These are phyloP conservation scores for Vaccinium macrocarpon DNA, from an alignment of 148 eudicot genomes.

Conservation along the genomic window DNA sequence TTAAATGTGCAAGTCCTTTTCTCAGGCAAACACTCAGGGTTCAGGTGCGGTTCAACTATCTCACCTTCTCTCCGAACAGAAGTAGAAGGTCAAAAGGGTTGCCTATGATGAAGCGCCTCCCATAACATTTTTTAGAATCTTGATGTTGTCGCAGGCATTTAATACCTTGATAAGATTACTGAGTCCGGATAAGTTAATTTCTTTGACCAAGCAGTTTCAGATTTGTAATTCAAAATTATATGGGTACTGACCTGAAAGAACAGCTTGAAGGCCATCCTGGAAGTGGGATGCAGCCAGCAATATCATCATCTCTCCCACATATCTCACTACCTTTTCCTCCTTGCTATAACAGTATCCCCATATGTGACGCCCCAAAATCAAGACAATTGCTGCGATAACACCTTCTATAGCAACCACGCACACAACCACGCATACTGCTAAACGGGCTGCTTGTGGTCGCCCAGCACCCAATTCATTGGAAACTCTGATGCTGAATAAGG, in stretches of 20 bases:
- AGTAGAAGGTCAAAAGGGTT: no score
- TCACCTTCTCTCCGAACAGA: no score
- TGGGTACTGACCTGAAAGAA: slow-evolving; percentile 44
- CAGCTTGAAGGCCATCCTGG: slow-evolving; percentile 51
- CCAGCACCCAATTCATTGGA: slow-evolving; percentile 75
- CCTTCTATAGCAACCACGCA: slow-evolving; percentile 43
- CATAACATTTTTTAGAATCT: neutral
- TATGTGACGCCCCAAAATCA: slow-evolving; percentile 42
- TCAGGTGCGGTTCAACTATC: no score
- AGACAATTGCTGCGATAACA: slow-evolving; percentile 21
- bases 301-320: slow-evolving; percentile 48
- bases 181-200: neutral
- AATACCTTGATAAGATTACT: neutral
- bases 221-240: neutral
- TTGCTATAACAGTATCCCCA: slow-evolving; percentile 67
- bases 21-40: no score
- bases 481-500: slow-evolving; percentile 44
- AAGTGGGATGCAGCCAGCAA: slow-evolving; percentile 35
- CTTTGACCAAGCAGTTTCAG: neutral
- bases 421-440: slow-evolving; percentile 44
- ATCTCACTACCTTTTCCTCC: slow-evolving; percentile 44
- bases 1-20: no score
- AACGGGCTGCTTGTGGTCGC: slow-evolving; percentile 45
- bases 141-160: neutral
- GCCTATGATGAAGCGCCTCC: no score